These are phyloP conservation scores for Singerocomus inundabilis DNA, from an alignment of 1,284 basidiomycete genomes.

Conservation along the genomic window DNA sequence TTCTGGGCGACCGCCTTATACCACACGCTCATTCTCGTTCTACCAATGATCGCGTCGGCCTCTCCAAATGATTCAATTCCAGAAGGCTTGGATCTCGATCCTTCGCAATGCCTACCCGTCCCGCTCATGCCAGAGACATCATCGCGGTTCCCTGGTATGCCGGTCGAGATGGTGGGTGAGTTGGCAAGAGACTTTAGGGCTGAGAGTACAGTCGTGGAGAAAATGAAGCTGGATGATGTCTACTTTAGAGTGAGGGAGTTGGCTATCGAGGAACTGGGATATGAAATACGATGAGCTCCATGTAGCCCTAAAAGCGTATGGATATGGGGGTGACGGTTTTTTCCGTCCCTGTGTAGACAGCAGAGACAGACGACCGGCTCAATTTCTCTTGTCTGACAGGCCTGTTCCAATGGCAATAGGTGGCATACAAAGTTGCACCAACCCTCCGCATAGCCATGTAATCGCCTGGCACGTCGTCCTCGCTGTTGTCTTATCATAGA, in stretches of 20 bases:
- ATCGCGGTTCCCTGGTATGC: conserved; percentile 69
- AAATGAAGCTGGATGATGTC: conserved; percentile 55
- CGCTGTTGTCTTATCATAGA: conserved; percentile 10
- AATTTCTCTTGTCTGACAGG: no score
- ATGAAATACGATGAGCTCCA: conserved; percentile 19
- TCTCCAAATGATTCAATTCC: conserved; percentile 37
- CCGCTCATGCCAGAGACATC: conserved; percentile 58
- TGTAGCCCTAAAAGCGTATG: background rate
- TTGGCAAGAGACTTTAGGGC: conserved; percentile 56
- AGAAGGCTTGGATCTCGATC: conserved; percentile 51
- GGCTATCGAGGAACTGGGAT: conserved; percentile 46
- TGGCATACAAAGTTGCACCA: no score
- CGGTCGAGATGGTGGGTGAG: conserved; percentile 57
- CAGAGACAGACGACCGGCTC: no score
- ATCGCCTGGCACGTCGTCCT: background rate
- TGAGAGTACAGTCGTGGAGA: conserved; percentile 56
- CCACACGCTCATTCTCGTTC: conserved; percentile 50
- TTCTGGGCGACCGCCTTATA: conserved; percentile 72
- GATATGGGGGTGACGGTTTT: background rate
- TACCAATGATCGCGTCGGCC: conserved; percentile 34
- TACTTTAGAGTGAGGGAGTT: conserved; percentile 61
- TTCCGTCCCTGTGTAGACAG: no score
- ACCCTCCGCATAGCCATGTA: no score
- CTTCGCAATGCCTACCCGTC: conserved; percentile 51
- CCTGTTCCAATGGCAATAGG: no score